Percentiles rank a stretch among this genome's conserved stretches.
These are phyloP conservation scores for Phytophthora pluvialis DNA, from an alignment of 352 stramenopile genomes.

Conservation along the genomic window DNA sequence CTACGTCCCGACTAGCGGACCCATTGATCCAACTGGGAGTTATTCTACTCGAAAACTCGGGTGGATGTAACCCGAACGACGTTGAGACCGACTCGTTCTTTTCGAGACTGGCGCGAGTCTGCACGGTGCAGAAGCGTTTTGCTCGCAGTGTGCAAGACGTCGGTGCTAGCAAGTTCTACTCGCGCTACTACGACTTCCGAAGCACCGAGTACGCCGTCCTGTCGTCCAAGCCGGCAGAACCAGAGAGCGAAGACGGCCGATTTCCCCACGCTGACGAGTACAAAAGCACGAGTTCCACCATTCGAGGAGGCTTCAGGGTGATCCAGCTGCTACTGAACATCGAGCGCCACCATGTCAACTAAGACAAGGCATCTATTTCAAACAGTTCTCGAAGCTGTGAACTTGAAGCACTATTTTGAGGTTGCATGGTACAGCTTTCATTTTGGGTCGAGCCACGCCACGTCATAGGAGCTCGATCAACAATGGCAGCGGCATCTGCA, in stretches of 20 bases:
- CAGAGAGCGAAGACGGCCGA: slow-evolving; percentile 26
- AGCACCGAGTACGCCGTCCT: slow-evolving; percentile 23
- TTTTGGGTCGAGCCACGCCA: background rate
- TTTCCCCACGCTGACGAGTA: slow-evolving; percentile 23
- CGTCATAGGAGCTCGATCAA: background rate
- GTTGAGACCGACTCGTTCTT: slow-evolving; percentile 20
- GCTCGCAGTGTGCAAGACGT: slow-evolving; percentile 27
- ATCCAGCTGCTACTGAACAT: slow-evolving; percentile 30
- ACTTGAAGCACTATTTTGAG: slow-evolving; percentile 24
- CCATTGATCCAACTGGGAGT: slow-evolving; percentile 24
- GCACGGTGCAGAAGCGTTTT: slow-evolving; percentile 26
- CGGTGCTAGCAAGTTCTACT: slow-evolving; percentile 32
- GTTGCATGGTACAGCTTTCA: background rate
- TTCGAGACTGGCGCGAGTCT: slow-evolving; percentile 23
- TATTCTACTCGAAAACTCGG: slow-evolving; percentile 33
- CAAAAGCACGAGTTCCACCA: slow-evolving; percentile 6
- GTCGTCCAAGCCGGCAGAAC: slow-evolving; percentile 8
- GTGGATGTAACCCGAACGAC: background rate
- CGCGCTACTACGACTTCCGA: slow-evolving; percentile 32
- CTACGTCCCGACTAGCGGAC: slow-evolving; percentile 7
- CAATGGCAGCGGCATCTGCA: slow-evolving; percentile 10
- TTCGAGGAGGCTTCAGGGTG: slow-evolving; percentile 23
- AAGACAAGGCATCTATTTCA: slow-evolving; percentile 16
- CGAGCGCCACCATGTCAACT: slow-evolving; percentile 29
- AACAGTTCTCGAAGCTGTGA: background rate